Percentiles rank a stretch among this genome's conserved stretches.
These are phyloP conservation scores for Colletotrichum coccodes DNA, from an alignment of 2,329 filamentous ascomycete genomes.

Conservation along the genomic window DNA sequence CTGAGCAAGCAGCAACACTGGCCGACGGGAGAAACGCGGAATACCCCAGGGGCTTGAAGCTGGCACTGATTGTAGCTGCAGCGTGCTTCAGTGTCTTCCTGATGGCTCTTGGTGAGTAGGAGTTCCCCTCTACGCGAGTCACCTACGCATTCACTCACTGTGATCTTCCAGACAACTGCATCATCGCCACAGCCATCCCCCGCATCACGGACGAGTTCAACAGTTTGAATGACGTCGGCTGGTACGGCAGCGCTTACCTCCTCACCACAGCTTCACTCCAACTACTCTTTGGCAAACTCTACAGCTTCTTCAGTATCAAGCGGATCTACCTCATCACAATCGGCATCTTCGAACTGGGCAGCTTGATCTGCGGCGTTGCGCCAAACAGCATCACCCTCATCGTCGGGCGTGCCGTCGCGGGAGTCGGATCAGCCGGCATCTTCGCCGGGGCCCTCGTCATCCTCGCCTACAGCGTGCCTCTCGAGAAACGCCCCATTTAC, in stretches of 20 bases:
- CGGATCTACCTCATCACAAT: slow-evolving; percentile 50
- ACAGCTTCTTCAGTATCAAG: slow-evolving; percentile 57
- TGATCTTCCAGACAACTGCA: slow-evolving; percentile 45
- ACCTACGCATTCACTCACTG: background rate
- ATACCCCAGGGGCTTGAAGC: slow-evolving; percentile 36
- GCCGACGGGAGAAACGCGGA: background rate
- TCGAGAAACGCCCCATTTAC: slow-evolving; percentile 45
- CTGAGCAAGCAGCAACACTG: background rate
- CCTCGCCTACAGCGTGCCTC: slow-evolving; percentile 49
- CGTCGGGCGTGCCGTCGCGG: slow-evolving; percentile 46
- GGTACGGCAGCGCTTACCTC: slow-evolving; percentile 59
- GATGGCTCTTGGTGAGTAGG: slow-evolving; percentile 49
- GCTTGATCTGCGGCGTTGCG: slow-evolving; percentile 50
- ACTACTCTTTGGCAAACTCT: slow-evolving; percentile 52
- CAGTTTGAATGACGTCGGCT: slow-evolving; percentile 58
- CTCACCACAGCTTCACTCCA: slow-evolving; percentile 53
- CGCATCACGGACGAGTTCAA: slow-evolving; percentile 54
- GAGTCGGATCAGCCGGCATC: slow-evolving; percentile 54
- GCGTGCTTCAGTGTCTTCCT: slow-evolving; percentile 51
- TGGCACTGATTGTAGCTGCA: slow-evolving; percentile 48
- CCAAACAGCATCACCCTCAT: slow-evolving; percentile 46
- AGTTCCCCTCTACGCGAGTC: too few species aligned
- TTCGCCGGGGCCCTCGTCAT: slow-evolving; percentile 57
- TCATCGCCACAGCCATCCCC: slow-evolving; percentile 56
- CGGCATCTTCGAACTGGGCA: slow-evolving; percentile 54